phyloP scores from a whole-genome alignment of 2,329 filamentous ascomycete species.

The Fusarium sp. region DNA sequence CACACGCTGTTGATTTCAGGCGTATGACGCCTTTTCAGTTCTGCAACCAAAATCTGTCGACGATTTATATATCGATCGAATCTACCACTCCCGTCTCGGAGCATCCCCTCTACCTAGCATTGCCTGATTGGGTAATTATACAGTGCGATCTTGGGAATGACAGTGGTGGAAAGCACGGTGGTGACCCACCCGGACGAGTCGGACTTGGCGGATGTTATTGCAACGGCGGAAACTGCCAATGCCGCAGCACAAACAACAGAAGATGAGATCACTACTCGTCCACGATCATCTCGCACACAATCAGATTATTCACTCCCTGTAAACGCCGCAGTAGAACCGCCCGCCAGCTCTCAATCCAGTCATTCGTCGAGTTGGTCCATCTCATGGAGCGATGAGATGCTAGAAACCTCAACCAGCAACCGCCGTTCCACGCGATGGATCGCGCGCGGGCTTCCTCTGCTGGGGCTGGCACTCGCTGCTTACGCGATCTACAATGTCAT shows the following conservation, averaged over 20 bases:
- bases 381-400: conserved; percentile 46
- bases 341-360: neutral
- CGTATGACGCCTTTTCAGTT: neutral
- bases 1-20: neutral
- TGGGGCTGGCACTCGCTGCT: conserved; percentile 72
- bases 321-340: neutral
- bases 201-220: conserved; percentile 1
- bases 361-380: conserved; percentile 2
- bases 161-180: neutral
- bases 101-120: neutral
- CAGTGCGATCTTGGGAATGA: neutral
- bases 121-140: neutral
- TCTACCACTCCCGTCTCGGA: neutral
- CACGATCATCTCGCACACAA: neutral
- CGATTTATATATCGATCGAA: neutral
- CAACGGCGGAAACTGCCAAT: neutral
- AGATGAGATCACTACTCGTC: conserved; percentile 23
- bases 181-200: conserved; percentile 4
- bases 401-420: conserved; percentile 40
- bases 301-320: neutral
- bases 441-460: conserved; percentile 70
- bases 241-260: conserved; percentile 3
- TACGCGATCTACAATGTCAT: conserved; percentile 79
- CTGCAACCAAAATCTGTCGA: neutral
- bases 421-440: conserved; percentile 47